Evolutionary conservation across 2,329 filamentous ascomycete species (phyloP).

Genomic region (Hymenoscyphus fraxineus): DNA sequence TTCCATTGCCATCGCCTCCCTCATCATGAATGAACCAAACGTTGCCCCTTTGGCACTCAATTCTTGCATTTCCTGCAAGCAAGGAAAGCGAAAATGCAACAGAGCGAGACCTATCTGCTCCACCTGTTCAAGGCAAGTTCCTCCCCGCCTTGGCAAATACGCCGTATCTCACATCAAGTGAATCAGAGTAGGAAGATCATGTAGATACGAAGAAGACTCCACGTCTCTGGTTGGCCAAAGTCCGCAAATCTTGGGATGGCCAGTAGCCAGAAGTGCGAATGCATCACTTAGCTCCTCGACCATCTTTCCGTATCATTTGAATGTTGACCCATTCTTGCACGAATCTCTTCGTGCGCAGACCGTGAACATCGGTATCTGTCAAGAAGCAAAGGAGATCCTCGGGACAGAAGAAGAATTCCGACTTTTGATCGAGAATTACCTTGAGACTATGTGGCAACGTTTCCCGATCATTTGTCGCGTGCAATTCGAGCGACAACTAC

Average conservation of each 20-base stretch:
- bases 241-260: background rate
- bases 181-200: conserved; percentile 10
- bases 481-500: conserved; percentile 9
- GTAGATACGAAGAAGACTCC: conserved; percentile 14
- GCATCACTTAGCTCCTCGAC: background rate
- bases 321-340: conserved; percentile 11
- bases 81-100: conserved; percentile 16
- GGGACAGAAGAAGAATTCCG: background rate
- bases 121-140: conserved; percentile 11
- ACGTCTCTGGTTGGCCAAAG: background rate
- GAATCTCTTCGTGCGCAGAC: conserved; percentile 10
- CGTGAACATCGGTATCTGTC: conserved; percentile 5
- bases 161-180: background rate
- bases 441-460: conserved; percentile 7
- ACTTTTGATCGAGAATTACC: conserved; percentile 5
- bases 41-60: conserved; percentile 4
- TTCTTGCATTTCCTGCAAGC: conserved; percentile 13
- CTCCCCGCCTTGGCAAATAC: background rate
- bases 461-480: conserved; percentile 11
- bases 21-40: background rate
- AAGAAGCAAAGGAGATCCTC: conserved; percentile 6
- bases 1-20: background rate
- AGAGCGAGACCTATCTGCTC: conserved; percentile 12
- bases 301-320: background rate
- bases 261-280: too few species aligned